Base-by-base conservation (phyloP, 176 grass and related monocot genomes). In the Secale cereale region DNA sequence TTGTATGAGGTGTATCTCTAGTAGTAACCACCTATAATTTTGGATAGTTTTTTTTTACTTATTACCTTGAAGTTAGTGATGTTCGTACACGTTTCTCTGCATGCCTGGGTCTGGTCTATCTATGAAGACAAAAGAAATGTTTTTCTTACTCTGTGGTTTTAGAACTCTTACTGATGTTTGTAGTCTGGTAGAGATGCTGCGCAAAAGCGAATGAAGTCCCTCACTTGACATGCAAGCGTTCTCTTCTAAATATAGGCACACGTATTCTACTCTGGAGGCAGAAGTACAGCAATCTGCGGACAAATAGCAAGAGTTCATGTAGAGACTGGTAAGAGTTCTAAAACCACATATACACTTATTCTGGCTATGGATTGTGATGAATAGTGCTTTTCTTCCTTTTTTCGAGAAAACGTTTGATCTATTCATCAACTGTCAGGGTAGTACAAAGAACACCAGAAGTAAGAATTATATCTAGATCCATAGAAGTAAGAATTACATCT, bases 1-100 rank as follows among this genome's bases (percentile, higher is more conserved):
- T 79, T 83, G 74, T 67, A 74, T 60, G 17, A 26, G 57, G 29
- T 87, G 80, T 68, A 68, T 90, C 29, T 90, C 80, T 75, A 83
- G 85, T 75, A 83, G 85, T 87, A 87, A 90, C 60, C 70, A 86
- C 57, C 82, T 87, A 8, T 68, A 74, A 48, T 79, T 86, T 74
- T 78, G 29, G 8, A 35, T 75, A 86, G 50, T 66, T 90, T 19
- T 59, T 46, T 54, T 54, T 54, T 1, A 17, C 41, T 19, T 48
- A 56, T 74, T 83, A 65, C 11, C 78, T 43, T 72, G 32, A 79
- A 90, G 48, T 13, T 80, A 79, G 69, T 52, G 16, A 80, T 83
- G 65, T 79, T n/a, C 20, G 36, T 82, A 70, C 81, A 70, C 81
- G 14, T 54, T 56, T 79, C 23, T 74, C 33, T 30, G 35, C 20